Base-by-base conservation (phyloP, 352 stramenopile species). In the Phytopythium chamaehyphon region DNA sequence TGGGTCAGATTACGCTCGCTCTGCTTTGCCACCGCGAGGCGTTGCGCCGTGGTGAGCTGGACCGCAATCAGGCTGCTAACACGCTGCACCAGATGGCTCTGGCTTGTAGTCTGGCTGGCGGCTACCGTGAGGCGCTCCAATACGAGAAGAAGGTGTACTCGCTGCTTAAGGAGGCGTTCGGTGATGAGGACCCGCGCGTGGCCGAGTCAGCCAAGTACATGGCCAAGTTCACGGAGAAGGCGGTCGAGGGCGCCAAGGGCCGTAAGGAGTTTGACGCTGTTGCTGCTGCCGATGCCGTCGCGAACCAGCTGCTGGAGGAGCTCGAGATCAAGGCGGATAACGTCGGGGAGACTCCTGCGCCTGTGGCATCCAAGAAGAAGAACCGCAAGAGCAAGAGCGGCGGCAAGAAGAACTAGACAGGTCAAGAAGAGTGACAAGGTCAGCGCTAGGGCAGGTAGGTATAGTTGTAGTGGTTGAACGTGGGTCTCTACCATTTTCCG, bases 71-170 rank as follows among this genome's bases (percentile, higher is more conserved):
- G 63, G 86, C 86, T 0, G 84, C 84, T 7, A 91, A 90, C 57
- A 92, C 79, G 38, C 74, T 96, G 51, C 88, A 94, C 59, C 83
- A 93, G 64, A 93, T 95, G 85, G 85, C 85, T 31, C 57, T 95
- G 35, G 81, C 83, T 28, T 95, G 82, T 47, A 65, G 70, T 3
- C 72, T 93, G 19, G 83, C 78, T 36, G 85, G 85, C 21, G 79
- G 77, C 19, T 95, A 84, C 72, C 78, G 81, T 18, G 88, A 96
- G 52, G 88, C 88, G 28, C 78, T 96, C 47, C 69, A 76, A 28
- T 94, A 96, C 68, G 88, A 96, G 62, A 92, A 96, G 65, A 90
- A 93, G 54, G 85, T 93, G 44, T 90, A 93, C 54, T 65, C 72
- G 19, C 69, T 95, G 15, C 88, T 89, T 45, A 77, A 90, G 53